Percentiles rank a stretch among this genome's conserved stretches.
These are phyloP conservation scores for Hyphodiscus hymeniophilus DNA, from an alignment of 495 filamentous ascomycete genomes.

Conservation along the genomic window DNA sequence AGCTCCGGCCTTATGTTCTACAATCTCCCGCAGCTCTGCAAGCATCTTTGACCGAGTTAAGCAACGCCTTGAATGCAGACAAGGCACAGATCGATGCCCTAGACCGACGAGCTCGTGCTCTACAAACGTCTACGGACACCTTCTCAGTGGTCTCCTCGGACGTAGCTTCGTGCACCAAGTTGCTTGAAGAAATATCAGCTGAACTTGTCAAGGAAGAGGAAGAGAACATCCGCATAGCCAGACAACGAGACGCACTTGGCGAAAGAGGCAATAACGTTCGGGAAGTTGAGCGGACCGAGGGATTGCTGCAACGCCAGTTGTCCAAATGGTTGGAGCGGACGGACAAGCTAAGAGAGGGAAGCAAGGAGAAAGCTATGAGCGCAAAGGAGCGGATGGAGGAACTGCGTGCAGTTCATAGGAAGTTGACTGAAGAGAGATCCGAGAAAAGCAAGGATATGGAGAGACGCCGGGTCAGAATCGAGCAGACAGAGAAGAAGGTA, in stretches of 20 bases:
- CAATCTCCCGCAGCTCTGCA: constrained; percentile 80
- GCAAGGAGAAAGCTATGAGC: constrained; percentile 66
- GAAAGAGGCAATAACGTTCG: constrained; percentile 81
- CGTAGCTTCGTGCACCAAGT: constrained; percentile 73
- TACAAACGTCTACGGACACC: constrained; percentile 88
- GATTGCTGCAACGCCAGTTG: constrained; percentile 73
- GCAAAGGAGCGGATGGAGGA: constrained; percentile 88
- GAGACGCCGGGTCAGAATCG: constrained; percentile 78
- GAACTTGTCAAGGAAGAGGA: constrained; percentile 89
- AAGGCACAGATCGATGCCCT: constrained; percentile 78
- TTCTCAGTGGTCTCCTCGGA: constrained; percentile 77
- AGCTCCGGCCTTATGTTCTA: constrained; percentile 83
- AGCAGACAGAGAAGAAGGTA: constrained; percentile 99
- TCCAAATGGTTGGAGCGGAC: constrained; percentile 78
- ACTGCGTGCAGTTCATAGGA: constrained; percentile 69
- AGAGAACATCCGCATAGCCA: constrained; percentile 65
- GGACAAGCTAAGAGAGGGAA: constrained; percentile 65
- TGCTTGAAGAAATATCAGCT: constrained; percentile 76
- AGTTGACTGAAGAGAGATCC: constrained; percentile 72
- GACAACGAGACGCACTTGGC: constrained; percentile 77
- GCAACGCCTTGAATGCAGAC: constrained; percentile 63
- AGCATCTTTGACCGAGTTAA: constrained; percentile 70
- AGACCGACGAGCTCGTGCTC: constrained; percentile 73
- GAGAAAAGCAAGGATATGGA: constrained; percentile 89
- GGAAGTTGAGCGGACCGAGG: constrained; percentile 84